Conservation (phyloP, 129 eudicot genomes). For the Flaveria trinervia region DNA sequence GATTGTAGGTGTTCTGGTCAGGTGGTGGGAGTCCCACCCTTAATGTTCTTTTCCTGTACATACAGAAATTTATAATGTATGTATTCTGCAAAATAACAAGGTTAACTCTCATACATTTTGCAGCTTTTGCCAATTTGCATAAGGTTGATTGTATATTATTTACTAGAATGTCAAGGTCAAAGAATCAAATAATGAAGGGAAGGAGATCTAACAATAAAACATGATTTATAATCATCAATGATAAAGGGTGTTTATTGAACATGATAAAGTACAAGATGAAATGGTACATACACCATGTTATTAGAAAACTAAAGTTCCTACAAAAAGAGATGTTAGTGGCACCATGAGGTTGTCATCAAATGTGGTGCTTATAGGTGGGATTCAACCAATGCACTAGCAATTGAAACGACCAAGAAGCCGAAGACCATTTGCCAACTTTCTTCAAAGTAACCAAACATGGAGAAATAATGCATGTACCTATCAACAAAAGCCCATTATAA, state of each 20-base stretch:
- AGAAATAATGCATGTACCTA: slow-evolving; percentile 87
- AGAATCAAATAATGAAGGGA: background rate
- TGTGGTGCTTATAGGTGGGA: slow-evolving; percentile 80
- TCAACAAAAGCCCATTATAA: slow-evolving; percentile 30
- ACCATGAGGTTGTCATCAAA: slow-evolving; percentile 90
- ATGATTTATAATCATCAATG: background rate
- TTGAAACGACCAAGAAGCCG: slow-evolving; percentile 64
- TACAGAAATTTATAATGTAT: background rate
- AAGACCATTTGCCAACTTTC: slow-evolving; percentile 65
- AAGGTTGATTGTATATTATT: background rate
- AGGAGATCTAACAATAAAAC: slow-evolving; percentile 1
- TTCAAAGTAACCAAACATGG: slow-evolving; percentile 70
- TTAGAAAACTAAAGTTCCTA: slow-evolving; percentile 59
- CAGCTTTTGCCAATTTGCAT: slow-evolving; percentile 3
- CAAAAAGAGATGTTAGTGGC: slow-evolving; percentile 64
- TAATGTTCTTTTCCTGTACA: slow-evolving; percentile 3
- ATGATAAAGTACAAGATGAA: slow-evolving; percentile 17
- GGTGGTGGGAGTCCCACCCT: slow-evolving; percentile 13
- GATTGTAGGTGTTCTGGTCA: background rate
- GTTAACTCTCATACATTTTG: background rate
- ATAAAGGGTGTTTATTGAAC: background rate
- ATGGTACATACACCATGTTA: background rate
- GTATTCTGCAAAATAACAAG: background rate
- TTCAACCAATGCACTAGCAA: slow-evolving; percentile 66
- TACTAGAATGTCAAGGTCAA: background rate